Conservation (phyloP, 179 eudicot species). For the Corrigiola litoralis region DNA sequence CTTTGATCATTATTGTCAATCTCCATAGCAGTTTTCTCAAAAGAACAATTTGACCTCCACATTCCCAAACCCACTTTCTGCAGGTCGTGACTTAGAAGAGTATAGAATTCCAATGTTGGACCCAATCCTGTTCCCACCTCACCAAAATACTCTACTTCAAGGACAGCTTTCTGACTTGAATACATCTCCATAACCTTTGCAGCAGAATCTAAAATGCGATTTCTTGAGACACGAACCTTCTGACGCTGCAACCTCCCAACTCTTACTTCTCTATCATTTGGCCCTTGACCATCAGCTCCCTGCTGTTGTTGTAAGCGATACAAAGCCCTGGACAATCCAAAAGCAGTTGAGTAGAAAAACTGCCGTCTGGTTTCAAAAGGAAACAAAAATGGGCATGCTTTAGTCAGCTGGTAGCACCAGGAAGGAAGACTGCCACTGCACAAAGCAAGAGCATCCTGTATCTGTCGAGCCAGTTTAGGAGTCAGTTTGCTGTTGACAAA, state of each 20-base stretch:
- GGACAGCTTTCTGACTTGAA: conserved; percentile 94
- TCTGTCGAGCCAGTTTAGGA: conserved; percentile 92
- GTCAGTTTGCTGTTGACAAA: conserved; percentile 86
- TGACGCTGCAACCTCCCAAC: conserved; percentile 96
- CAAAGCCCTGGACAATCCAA: conserved; percentile 91
- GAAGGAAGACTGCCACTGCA: conserved; percentile 98
- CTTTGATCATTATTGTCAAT: conserved; percentile 36
- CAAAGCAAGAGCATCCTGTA: conserved; percentile 98
- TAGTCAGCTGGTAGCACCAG: conserved; percentile 99
- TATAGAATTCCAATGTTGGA: conserved; percentile 94
- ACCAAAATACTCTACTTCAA: conserved; percentile 99
- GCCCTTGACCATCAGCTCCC: conserved; percentile 89
- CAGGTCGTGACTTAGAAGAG: conserved; percentile 89
- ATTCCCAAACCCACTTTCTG: conserved; percentile 74
- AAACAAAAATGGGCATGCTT: conserved; percentile 94
- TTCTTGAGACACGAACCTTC: conserved; percentile 96
- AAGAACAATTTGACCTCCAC: conserved; percentile 71
- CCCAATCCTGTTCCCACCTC: conserved; percentile 99
- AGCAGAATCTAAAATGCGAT: conserved; percentile 94
- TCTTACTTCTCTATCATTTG: conserved; percentile 79
- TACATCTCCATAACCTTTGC: conserved; percentile 99
- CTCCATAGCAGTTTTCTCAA: conserved; percentile 48
- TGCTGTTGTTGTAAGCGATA: conserved; percentile 95
- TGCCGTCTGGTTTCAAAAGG: conserved; percentile 99
- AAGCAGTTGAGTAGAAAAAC: conserved; percentile 98